A percentile compares a stretch with the other conserved stretches of the same genome.
Evolutionary conservation across 169 alveolate genomes (phyloP).

Genomic region (Eimeria maxima): DNA sequence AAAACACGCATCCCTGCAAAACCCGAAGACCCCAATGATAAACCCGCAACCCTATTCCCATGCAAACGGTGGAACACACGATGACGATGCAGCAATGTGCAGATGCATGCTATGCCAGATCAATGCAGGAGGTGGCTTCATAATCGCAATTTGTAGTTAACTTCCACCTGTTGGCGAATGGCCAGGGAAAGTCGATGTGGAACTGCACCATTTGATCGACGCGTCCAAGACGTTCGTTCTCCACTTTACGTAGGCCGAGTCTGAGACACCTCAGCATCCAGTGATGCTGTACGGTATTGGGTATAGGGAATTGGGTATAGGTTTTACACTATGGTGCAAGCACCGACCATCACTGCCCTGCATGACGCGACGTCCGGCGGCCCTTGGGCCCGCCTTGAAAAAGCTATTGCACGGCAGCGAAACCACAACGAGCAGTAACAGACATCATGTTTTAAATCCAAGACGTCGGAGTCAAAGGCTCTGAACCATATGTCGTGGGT

Average conservation of each 20-base stretch:
- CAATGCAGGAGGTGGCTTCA: background rate
- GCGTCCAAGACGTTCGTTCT: constrained; percentile 56
- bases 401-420: background rate
- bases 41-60: background rate
- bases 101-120: background rate
- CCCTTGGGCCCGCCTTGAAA: background rate
- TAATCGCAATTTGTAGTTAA: background rate
- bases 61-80: background rate
- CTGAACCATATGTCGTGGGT: background rate
- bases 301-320: background rate
- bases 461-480: background rate
- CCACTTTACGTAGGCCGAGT: constrained; percentile 79
- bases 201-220: constrained; percentile 80
- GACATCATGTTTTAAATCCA: background rate
- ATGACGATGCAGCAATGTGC: background rate
- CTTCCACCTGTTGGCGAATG: constrained; percentile 76
- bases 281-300: background rate
- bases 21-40: background rate
- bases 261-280: constrained; percentile 39
- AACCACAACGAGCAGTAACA: background rate
- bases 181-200: constrained; percentile 84
- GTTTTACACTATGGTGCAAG: background rate
- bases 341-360: background rate
- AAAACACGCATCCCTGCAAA: constrained; percentile 78
- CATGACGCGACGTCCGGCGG: background rate